Evolutionary conservation across 2,329 filamentous ascomycete genomes (phyloP), one percentile per base, ranked within the genome.

Genomic region (Aspergillus spinulosporus): DNA sequence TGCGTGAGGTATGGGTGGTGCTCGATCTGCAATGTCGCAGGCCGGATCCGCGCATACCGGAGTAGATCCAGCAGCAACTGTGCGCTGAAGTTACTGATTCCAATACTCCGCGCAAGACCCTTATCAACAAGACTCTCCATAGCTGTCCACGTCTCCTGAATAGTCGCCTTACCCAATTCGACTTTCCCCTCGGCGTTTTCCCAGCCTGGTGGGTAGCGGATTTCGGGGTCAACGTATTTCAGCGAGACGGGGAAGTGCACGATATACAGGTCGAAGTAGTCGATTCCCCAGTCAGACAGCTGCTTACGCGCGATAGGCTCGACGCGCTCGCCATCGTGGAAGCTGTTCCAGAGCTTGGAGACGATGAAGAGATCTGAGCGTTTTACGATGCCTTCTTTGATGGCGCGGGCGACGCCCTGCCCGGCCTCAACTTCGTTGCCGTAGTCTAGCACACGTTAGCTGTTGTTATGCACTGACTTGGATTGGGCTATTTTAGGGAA

Each of bases 331-430:
- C 81, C 82, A 68, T 93, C 88, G 80, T 96, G 90, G 84, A 92
- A 96, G 64, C 87, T 87, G 80, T 93, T 92, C 91, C 92, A 96
- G 57, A 96, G 87, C 82, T 96, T 96, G 76, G 88, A 91, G 62
- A 92, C 89, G 71, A 96, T 86, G 84, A 96, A 96, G 72, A 96
- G 88, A 26, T 96, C 90, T 75, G 89, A 85, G 58, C 90, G 88
- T 80, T 87, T 91, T 65, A 92, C 89, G 57, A 93, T 74, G 43
- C 89, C 88, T 7, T 94, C 90, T 70, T 88, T 83, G 76, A 94
- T 90, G 68, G 90, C 90, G 64, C 88, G 88, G 58, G 86, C 84
- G 46, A 93, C 82, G 67, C 90, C 90, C 72, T 92, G 78, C 57
- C 89, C 90, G 62, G 83, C 85, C 74, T 92, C 88, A 65, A 84